These are phyloP conservation scores for Pseudogymnoascus sp. DNA, from an alignment of 2,329 filamentous ascomycete genomes.

Conservation along the genomic window DNA sequence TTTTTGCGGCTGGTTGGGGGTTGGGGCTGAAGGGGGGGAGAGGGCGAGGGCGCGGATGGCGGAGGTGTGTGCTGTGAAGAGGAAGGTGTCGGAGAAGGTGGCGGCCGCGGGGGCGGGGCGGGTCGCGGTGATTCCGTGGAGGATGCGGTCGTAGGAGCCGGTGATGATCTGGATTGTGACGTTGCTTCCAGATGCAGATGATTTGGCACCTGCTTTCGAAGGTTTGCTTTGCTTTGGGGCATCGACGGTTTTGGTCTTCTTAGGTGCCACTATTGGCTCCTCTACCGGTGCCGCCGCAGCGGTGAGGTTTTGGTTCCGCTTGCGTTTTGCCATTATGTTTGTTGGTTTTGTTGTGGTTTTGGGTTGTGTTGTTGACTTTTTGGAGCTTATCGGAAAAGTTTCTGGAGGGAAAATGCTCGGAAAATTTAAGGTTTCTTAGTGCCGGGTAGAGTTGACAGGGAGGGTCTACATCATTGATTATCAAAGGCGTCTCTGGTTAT, in stretches of 20 bases:
- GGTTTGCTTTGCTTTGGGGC: background rate
- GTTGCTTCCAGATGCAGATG: conserved; percentile 22
- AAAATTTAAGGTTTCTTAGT: conserved; percentile 12
- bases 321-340: conserved; percentile 7
- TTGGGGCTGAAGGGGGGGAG: conserved; percentile 63
- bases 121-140: conserved; percentile 83
- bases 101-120: conserved; percentile 40
- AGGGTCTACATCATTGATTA: background rate
- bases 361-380: conserved; percentile 3
- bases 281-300: background rate
- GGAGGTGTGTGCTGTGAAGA: conserved; percentile 89
- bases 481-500: background rate
- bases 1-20: conserved; percentile 63
- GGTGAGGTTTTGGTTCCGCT: conserved; percentile 3
- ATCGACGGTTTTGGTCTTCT: conserved; percentile 7
- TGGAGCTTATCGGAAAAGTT: conserved; percentile 3
- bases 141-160: conserved; percentile 86
- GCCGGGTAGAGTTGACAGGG: conserved; percentile 8
- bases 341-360: background rate
- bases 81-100: conserved; percentile 83
- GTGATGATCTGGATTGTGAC: conserved; percentile 81
- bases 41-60: conserved; percentile 84
- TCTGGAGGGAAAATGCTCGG: conserved; percentile 4
- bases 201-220: background rate
- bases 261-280: conserved; percentile 3